phyloP scores from a whole-genome alignment of 1,284 basidiomycete species.

The Melampsora occidentalis region DNA sequence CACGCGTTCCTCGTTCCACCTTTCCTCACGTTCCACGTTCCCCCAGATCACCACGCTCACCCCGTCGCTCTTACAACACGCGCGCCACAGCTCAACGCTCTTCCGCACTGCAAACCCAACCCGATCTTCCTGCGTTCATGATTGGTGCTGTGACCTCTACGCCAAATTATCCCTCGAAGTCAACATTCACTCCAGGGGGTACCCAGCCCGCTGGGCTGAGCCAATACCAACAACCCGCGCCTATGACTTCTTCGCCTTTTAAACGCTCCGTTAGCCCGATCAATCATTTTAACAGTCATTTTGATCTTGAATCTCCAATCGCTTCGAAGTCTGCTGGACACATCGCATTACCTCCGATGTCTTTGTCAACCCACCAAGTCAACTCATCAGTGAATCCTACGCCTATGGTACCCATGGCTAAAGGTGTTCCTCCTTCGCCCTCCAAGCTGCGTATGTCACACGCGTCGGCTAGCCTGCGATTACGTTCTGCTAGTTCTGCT shows the following conservation, averaged over 20 bases:
- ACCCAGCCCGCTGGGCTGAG: not conserved
- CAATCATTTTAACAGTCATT: constrained; percentile 35
- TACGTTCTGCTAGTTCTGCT: constrained; percentile 26
- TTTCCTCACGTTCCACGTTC: constrained; percentile 38
- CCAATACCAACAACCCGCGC: constrained; percentile 8
- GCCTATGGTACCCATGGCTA: not conserved
- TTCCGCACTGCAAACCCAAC: constrained; percentile 5
- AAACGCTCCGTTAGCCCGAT: constrained; percentile 35
- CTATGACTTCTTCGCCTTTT: constrained; percentile 15
- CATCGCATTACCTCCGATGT: not conserved
- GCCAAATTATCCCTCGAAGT: not conserved
- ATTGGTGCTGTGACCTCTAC: constrained; percentile 11
- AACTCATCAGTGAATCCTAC: not conserved
- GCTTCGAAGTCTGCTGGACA: constrained; percentile 34
- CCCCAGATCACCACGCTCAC: constrained; percentile 39
- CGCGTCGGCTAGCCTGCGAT: not conserved
- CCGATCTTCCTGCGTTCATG: not conserved
- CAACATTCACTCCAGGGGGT: not conserved
- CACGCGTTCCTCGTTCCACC: constrained; percentile 41
- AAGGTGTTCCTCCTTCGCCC: not conserved
- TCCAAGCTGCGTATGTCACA: not conserved
- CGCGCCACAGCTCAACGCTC: constrained; percentile 26
- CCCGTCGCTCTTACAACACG: constrained; percentile 38
- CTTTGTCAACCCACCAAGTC: not conserved
- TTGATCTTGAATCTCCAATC: constrained; percentile 39